Evolutionary conservation across 257 asterid genomes (phyloP).

Genomic region (Dorcoceras hygrometricum): DNA sequence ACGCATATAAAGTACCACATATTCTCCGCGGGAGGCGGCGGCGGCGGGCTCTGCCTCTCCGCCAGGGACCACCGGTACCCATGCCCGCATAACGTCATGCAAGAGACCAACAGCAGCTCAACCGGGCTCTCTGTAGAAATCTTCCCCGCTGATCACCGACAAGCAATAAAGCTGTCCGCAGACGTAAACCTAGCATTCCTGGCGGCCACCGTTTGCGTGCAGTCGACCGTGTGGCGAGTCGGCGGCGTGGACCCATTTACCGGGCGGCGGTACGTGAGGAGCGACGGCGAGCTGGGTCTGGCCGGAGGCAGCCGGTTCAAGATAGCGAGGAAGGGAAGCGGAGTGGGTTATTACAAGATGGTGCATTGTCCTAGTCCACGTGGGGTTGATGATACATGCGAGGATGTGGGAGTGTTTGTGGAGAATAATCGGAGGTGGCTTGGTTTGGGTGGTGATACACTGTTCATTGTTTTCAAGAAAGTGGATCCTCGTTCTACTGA

Average conservation of each 20-base stretch:
- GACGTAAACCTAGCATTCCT: conserved; percentile 45
- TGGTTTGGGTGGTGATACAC: conserved; percentile 41
- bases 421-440: conserved; percentile 52
- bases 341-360: conserved; percentile 36
- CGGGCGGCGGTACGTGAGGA: conserved; percentile 45
- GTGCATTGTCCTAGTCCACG: conserved; percentile 53
- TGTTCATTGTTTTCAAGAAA: conserved; percentile 39
- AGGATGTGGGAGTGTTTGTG: conserved; percentile 41
- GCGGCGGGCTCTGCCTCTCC: no score
- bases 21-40: no score
- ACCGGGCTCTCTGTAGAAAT: conserved; percentile 10
- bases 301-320: conserved; percentile 49
- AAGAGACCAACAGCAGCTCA: no score
- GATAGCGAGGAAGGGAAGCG: conserved; percentile 35
- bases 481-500: no score
- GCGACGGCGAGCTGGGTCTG: conserved; percentile 37
- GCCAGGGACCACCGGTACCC: no score
- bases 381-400: conserved; percentile 36
- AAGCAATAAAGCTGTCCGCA: conserved; percentile 20
- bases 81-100: no score
- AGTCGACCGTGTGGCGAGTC: conserved; percentile 49
- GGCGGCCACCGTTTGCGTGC: conserved; percentile 55
- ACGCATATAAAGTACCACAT: no score
- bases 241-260: conserved; percentile 27
- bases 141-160: conserved; percentile 22